A percentile compares a stretch with the other conserved stretches of the same genome.
These are phyloP conservation scores for Begonia masoniana DNA, from an alignment of 306 rosid genomes.

Conservation along the genomic window DNA sequence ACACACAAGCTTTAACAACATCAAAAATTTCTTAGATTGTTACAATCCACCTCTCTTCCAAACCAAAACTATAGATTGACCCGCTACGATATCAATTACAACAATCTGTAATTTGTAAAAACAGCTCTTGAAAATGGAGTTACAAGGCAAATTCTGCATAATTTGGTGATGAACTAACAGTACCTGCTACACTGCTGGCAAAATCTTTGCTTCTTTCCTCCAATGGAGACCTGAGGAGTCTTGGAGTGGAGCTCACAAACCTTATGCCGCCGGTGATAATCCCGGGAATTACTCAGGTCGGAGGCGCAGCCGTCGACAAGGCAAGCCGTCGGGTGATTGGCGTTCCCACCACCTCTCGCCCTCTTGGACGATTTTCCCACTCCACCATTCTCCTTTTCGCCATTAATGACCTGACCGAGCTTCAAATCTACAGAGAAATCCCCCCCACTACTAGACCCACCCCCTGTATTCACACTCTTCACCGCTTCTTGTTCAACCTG, in stretches of 20 bases:
- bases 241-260: slow-evolving; percentile 95
- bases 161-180: neutral
- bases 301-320: slow-evolving; percentile 85
- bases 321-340: slow-evolving; percentile 56
- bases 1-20: no score
- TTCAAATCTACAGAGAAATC: slow-evolving; percentile 85
- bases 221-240: slow-evolving; percentile 76
- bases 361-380: slow-evolving; percentile 50
- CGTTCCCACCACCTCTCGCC: slow-evolving; percentile 52
- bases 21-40: no score
- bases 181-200: slow-evolving; percentile 99
- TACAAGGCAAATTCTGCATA: no score
- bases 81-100: no score
- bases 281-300: slow-evolving; percentile 72
- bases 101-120: no score
- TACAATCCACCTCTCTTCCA: no score
- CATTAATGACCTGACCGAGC: slow-evolving; percentile 61
- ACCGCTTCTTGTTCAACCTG: slow-evolving; percentile 45
- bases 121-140: no score
- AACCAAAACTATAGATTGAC: no score
- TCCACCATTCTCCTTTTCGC: slow-evolving; percentile 30
- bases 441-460: slow-evolving; percentile 41
- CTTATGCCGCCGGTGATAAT: slow-evolving; percentile 94
- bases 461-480: slow-evolving; percentile 37
- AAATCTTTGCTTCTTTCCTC: slow-evolving; percentile 78